Evolutionary conservation across 192 early-diverging fungal species (phyloP), one percentile per base, ranked within the genome.

Genomic region (Endogone sp.): DNA sequence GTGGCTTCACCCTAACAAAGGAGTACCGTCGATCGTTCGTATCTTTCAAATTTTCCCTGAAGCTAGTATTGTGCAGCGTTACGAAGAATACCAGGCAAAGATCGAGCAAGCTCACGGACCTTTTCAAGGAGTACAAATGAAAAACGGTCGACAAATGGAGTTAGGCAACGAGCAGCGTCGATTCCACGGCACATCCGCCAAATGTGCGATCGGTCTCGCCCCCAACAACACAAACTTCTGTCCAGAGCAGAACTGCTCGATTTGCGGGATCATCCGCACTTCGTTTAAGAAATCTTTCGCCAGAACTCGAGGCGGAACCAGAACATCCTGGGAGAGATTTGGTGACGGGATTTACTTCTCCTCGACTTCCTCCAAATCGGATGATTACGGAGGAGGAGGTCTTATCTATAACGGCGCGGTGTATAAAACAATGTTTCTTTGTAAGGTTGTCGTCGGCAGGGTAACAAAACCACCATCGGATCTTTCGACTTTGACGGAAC

Each of bases 331-430:
- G 37, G 59, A 67, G 32, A 56, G 71, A 32, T 72, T 67, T 60
- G 71, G 71, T 10, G 29, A 29, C n/a, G 71, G 71, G 25, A 57
- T 67, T 37, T 72, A 72, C 67, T 72, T 72, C 58, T 72, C 71
- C 25, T 64, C 65, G 21, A 72, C 71, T 22, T 72, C 71, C 57
- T 72, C 71, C 22, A 72, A 72, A 54, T 72, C 71, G 22, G 71
- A 72, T 67, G 71, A 67, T 66, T 72, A 72, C 49, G 62, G 67
- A 25, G 66, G 62, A 26, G 56, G 30, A 4, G 65, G 65, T 23
- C 58, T 67, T 29, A 31, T 6, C 30, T 68, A 61, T 66, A 13
- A 54, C 2, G 71, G 71, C 27, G 22, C 21, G 25, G 62, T 29
- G 31, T 72, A 72, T 61, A 72, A 72, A 60, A 61, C 63, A 16